A percentile compares a stretch with the other conserved stretches of the same genome.
Conservation (phyloP, 1,284 basidiomycete genomes). For the Leccinum subspadiceum region DNA sequence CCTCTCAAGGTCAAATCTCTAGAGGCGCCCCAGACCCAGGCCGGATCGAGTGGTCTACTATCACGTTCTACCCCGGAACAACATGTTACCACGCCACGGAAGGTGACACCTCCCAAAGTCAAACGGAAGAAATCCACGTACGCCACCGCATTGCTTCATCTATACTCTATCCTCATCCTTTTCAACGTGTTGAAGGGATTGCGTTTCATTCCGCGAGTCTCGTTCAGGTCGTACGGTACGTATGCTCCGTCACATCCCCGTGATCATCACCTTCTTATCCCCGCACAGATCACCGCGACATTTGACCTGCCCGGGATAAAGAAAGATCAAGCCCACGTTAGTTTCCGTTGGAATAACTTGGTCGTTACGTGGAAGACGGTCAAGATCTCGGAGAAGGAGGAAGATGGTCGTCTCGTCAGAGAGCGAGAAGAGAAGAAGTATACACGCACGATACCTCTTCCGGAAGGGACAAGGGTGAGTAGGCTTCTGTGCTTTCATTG, state of each 20-base stretch:
- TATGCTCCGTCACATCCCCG: slow-evolving; percentile 12
- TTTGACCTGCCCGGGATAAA: slow-evolving; percentile 65
- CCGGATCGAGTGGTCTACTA: slow-evolving; percentile 15
- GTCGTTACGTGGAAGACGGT: slow-evolving; percentile 65
- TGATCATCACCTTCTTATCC: slow-evolving; percentile 23
- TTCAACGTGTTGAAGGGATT: slow-evolving; percentile 30
- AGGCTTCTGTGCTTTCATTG: not conserved
- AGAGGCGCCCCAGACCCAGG: slow-evolving; percentile 39
- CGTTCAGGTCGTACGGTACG: slow-evolving; percentile 58
- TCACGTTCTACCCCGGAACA: slow-evolving; percentile 29
- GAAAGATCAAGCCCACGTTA: slow-evolving; percentile 72
- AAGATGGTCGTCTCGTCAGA: slow-evolving; percentile 55
- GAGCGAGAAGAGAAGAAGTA: slow-evolving; percentile 58
- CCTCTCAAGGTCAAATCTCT: slow-evolving; percentile 67
- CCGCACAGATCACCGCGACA: slow-evolving; percentile 39
- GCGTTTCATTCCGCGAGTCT: slow-evolving; percentile 65
- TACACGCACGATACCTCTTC: slow-evolving; percentile 46
- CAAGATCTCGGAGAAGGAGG: slow-evolving; percentile 56
- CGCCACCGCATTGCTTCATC: slow-evolving; percentile 23
- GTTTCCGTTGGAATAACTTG: slow-evolving; percentile 60
- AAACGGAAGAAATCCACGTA: slow-evolving; percentile 61
- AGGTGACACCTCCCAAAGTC: slow-evolving; percentile 35
- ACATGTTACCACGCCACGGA: slow-evolving; percentile 21
- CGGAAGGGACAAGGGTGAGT: slow-evolving; percentile 47
- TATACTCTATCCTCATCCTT: slow-evolving; percentile 14